Evolutionary conservation across 2,329 filamentous ascomycete genomes (phyloP).

Genomic region (Neonectria sp.): DNA sequence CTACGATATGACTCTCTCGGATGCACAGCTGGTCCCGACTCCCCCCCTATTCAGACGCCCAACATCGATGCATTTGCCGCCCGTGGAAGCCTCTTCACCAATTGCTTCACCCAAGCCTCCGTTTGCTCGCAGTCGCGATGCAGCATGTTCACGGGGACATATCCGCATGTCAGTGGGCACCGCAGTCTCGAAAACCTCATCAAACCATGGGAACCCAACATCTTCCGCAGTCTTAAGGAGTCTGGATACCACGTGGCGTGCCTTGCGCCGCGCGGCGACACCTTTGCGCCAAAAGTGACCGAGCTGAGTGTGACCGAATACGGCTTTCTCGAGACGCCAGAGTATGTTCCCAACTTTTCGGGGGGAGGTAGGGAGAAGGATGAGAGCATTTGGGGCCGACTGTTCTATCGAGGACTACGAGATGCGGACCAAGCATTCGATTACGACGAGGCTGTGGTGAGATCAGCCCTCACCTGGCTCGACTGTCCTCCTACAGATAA

Average conservation of each 20-base stretch:
- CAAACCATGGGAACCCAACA: slow-evolving; percentile 64
- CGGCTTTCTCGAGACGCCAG: slow-evolving; percentile 58
- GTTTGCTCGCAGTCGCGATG: slow-evolving; percentile 64
- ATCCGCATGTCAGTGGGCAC: slow-evolving; percentile 63
- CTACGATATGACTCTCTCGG: slow-evolving; percentile 61
- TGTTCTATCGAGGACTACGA: slow-evolving; percentile 60
- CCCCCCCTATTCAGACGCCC: slow-evolving; percentile 51
- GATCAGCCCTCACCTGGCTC: slow-evolving; percentile 60
- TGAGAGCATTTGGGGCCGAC: slow-evolving; percentile 55
- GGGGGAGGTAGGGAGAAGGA: slow-evolving; percentile 37
- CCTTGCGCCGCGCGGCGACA: slow-evolving; percentile 59
- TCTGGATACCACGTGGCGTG: slow-evolving; percentile 63
- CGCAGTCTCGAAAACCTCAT: slow-evolving; percentile 62
- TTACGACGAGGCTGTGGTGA: slow-evolving; percentile 61
- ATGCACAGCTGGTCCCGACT: slow-evolving; percentile 47
- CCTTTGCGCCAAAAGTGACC: slow-evolving; percentile 59
- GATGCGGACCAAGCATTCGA: slow-evolving; percentile 56
- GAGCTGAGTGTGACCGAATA: slow-evolving; percentile 63
- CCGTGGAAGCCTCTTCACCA: slow-evolving; percentile 58
- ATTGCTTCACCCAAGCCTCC: slow-evolving; percentile 62
- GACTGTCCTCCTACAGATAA: slow-evolving; percentile 57
- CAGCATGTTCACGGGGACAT: slow-evolving; percentile 63
- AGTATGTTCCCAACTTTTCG: slow-evolving; percentile 48
- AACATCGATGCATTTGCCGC: slow-evolving; percentile 60
- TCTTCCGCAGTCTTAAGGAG: slow-evolving; percentile 61